Evolutionary conservation across 305 asterid genomes (phyloP).

Genomic region (Stenogyne calaminthoides): DNA sequence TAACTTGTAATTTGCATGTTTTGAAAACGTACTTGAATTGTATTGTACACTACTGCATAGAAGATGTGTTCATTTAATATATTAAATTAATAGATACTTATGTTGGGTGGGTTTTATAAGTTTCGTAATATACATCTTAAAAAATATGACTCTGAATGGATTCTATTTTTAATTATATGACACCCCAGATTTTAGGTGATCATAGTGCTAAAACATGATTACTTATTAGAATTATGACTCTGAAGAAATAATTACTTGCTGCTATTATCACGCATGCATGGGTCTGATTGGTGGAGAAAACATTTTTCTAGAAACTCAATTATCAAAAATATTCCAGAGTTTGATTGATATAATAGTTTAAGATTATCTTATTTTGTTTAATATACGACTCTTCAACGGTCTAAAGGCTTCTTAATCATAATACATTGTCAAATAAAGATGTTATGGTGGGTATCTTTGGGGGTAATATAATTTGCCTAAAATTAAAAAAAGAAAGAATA

Average conservation of each 20-base stretch:
- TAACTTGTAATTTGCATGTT: too few relatives aligned
- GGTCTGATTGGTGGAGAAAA: neutral
- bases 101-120: neutral
- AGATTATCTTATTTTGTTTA: constrained; percentile 15
- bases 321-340: constrained; percentile 6
- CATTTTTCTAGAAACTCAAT: neutral
- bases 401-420: constrained; percentile 27
- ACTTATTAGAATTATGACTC: neutral
- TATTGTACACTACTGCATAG: too few relatives aligned
- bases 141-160: neutral
- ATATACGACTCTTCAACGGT: constrained; percentile 25
- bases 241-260: neutral
- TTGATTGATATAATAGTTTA: constrained; percentile 7
- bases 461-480: neutral
- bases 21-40: too few relatives aligned
- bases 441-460: constrained; percentile 1
- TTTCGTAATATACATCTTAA: neutral
- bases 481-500: too few relatives aligned
- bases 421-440: neutral
- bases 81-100: neutral
- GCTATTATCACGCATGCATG: constrained; percentile 23
- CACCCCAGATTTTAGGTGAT: neutral
- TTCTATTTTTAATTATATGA: neutral
- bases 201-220: neutral
- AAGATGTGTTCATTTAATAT: too few relatives aligned